Conservation (phyloP, 768 basidiomycete species). For the Dentipellis fragilis region DNA sequence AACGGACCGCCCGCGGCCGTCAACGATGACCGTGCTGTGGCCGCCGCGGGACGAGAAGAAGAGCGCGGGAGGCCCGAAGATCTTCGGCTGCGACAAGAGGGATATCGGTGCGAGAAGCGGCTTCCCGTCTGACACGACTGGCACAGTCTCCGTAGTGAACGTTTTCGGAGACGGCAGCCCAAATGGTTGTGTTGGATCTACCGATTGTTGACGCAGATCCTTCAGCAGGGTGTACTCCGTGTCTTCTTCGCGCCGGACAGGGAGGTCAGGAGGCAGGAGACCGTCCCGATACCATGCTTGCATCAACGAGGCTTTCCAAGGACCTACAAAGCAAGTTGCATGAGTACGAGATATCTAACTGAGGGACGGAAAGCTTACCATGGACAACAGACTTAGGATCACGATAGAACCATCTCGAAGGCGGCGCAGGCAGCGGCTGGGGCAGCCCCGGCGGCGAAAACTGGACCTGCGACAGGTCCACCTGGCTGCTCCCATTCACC, state of each 20-base stretch:
- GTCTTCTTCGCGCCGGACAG: conserved; percentile 71
- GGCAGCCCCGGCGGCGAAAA: conserved; percentile 77
- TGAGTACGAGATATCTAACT: conserved; percentile 1
- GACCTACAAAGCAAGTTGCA: conserved; percentile 35
- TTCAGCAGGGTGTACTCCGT: conserved; percentile 55
- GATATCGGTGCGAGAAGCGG: conserved; percentile 67
- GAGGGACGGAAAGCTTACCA: too few relatives aligned
- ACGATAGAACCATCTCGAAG: conserved; percentile 73
- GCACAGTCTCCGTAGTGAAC: conserved; percentile 17
- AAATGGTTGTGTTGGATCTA: conserved; percentile 80
- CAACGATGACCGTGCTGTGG: conserved; percentile 81
- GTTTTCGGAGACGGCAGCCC: conserved; percentile 26
- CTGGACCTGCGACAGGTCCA: conserved; percentile 49
- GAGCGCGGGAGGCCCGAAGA: conserved; percentile 79
- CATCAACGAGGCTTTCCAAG: conserved; percentile 84
- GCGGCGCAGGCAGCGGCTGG: conserved; percentile 54
- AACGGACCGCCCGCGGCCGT: conserved; percentile 77
- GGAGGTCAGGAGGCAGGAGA: conserved; percentile 71
- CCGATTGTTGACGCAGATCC: conserved; percentile 66
- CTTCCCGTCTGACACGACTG: conserved; percentile 30
- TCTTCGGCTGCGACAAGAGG: conserved; percentile 64
- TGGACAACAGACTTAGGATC: conserved; percentile 76
- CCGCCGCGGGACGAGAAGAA: conserved; percentile 88
- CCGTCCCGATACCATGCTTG: conserved; percentile 86
- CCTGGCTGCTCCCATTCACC: conserved; percentile 27